Percentiles rank a stretch among this genome's conserved stretches.
Evolutionary conservation across 2,329 filamentous ascomycete species (phyloP).

Genomic region (Paracoccidioides brasiliensis): DNA sequence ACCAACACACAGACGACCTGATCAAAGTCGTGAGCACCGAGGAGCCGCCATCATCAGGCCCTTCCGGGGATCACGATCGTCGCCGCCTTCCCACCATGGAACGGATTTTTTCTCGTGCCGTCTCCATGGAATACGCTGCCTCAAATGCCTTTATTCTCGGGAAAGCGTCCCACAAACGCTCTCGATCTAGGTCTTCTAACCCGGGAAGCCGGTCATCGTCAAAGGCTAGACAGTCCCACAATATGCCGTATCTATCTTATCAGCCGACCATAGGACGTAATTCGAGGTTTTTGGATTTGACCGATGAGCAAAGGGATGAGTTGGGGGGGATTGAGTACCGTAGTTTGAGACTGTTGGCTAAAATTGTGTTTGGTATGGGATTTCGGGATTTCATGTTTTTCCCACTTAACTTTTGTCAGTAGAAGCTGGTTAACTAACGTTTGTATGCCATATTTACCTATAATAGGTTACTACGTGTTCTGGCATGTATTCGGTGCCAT

Average conservation of each 20-base stretch:
- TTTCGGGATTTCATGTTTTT: neutral
- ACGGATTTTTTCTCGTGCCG: slow-evolving; percentile 14
- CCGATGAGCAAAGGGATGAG: slow-evolving; percentile 29
- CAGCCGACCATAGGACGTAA: slow-evolving; percentile 36
- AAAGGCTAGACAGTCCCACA: slow-evolving; percentile 13
- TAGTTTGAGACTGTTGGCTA: slow-evolving; percentile 37
- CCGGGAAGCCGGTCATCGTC: slow-evolving; percentile 5
- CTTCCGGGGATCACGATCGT: neutral
- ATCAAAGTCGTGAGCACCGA: slow-evolving; percentile 8
- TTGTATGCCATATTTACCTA: neutral
- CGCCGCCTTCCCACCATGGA: neutral
- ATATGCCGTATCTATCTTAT: slow-evolving; percentile 31
- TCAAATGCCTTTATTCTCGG: slow-evolving; percentile 32
- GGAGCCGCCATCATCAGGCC: slow-evolving; percentile 3
- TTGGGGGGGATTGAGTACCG: slow-evolving; percentile 42
- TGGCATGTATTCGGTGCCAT: slow-evolving; percentile 36
- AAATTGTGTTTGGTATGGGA: slow-evolving; percentile 31
- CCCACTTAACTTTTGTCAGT: neutral
- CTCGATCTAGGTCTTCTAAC: slow-evolving; percentile 2
- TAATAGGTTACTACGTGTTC: slow-evolving; percentile 34
- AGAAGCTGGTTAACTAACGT: neutral
- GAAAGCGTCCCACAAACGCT: slow-evolving; percentile 6
- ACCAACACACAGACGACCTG: slow-evolving; percentile 4
- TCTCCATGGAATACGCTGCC: slow-evolving; percentile 26
- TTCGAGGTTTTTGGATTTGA: slow-evolving; percentile 35